These are phyloP conservation scores for Coprinopsis cinerea DNA, from an alignment of 768 basidiomycete genomes.

Conservation along the genomic window DNA sequence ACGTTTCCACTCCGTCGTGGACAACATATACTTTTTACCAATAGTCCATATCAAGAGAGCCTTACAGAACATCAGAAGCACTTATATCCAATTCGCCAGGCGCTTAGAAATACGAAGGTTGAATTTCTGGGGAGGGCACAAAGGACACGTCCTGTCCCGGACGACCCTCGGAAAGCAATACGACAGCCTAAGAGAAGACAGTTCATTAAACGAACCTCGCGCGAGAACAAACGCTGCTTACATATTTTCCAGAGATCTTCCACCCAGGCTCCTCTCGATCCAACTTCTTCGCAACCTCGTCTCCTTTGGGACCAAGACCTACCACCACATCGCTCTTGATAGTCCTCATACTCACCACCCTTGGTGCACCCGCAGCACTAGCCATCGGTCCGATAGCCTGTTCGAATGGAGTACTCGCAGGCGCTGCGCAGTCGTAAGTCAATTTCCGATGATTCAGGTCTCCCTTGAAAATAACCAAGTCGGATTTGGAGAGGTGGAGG, in stretches of 20 bases:
- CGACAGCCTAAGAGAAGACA: too few species aligned
- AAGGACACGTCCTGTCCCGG: too few species aligned
- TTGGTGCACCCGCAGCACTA: conserved; percentile 80
- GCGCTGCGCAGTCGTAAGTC: conserved; percentile 83
- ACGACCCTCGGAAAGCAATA: too few species aligned
- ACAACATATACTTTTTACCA: too few species aligned
- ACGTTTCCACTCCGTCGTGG: too few species aligned
- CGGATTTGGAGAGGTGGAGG: conserved; percentile 83
- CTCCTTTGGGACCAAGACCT: conserved; percentile 65
- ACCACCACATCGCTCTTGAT: conserved; percentile 97
- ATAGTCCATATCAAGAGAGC: too few species aligned
- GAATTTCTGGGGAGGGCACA: too few species aligned
- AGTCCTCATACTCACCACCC: conserved; percentile 80
- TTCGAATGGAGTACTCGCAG: conserved; percentile 83
- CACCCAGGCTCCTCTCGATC: conserved; percentile 86
- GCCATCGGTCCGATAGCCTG: conserved; percentile 92
- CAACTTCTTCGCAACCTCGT: conserved; percentile 65
- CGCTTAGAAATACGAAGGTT: too few species aligned
- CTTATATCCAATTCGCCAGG: too few species aligned
- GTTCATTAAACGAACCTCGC: too few species aligned
- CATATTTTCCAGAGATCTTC: conserved; percentile 97
- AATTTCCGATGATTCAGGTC: conserved; percentile 91
- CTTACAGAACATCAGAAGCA: too few species aligned
- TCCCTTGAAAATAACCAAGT: conserved; percentile 93
- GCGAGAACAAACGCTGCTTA: too few species aligned